Conservation (phyloP, 2,329 filamentous ascomycete genomes). For the Apiospora arundinis region DNA sequence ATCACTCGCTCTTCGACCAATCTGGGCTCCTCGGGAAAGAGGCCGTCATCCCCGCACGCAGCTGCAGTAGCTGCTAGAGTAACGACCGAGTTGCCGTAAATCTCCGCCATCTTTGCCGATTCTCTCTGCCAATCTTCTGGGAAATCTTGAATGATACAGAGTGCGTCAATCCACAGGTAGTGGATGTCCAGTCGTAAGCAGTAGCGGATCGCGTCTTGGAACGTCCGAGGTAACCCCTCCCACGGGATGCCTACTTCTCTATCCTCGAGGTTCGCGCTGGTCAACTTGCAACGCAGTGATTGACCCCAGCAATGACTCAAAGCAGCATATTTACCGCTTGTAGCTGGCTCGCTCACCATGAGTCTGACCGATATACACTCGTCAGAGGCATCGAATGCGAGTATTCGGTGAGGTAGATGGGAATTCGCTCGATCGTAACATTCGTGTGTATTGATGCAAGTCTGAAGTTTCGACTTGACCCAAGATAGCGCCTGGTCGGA, state of each 20-base stretch:
- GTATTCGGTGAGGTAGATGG: background rate
- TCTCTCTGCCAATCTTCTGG: background rate
- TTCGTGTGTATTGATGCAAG: background rate
- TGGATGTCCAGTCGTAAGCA: background rate
- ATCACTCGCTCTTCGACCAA: background rate
- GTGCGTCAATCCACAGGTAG: background rate
- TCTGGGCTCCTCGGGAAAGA: background rate
- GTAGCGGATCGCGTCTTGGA: background rate
- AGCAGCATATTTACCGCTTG: background rate
- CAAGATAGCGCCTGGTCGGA: background rate
- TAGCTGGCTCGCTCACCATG: background rate
- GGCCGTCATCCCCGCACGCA: no score
- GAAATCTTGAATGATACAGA: no score
- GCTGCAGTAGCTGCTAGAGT: background rate
- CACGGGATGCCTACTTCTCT: background rate
- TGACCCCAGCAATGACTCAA: background rate
- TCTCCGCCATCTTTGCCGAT: background rate
- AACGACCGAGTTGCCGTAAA: background rate
- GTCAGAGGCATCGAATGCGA: background rate
- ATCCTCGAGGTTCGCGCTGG: background rate
- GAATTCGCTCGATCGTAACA: background rate
- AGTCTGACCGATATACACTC: background rate
- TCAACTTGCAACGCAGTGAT: background rate
- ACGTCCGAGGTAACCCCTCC: background rate
- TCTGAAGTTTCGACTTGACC: background rate